Conservation (phyloP, 202 grass and related monocot genomes). For the Dendrocalamus latiflorus region DNA sequence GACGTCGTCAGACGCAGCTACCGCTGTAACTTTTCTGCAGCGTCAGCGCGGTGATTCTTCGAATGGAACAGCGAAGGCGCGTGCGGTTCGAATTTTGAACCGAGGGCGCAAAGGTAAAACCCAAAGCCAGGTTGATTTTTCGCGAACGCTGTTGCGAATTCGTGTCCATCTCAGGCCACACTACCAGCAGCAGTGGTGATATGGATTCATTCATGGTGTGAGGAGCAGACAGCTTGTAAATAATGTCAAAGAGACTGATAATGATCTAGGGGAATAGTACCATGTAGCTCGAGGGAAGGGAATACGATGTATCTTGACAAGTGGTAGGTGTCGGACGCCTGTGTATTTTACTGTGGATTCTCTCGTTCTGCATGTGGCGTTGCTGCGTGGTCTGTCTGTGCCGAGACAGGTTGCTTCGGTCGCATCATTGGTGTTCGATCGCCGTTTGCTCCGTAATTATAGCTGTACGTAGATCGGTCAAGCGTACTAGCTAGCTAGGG, state of each 20-base stretch:
- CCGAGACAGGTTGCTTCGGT: not conserved
- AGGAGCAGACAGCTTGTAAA: not conserved
- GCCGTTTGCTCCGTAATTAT: constrained; percentile 21
- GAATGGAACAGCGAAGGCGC: not conserved
- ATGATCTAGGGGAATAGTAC: not conserved
- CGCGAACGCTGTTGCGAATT: not conserved
- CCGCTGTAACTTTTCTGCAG: not conserved
- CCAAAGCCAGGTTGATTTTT: not conserved
- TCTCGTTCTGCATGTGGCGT: constrained; percentile 13
- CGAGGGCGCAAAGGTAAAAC: not conserved
- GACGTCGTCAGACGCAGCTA: not conserved
- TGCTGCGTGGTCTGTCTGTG: not conserved
- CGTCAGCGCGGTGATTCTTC: constrained; percentile 4
- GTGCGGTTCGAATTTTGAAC: constrained; percentile 36
- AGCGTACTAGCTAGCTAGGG: not conserved
- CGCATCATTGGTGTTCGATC: constrained; percentile 13
- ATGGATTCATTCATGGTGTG: not conserved
- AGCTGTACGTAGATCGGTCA: not conserved
- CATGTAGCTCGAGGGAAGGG: constrained; percentile 4
- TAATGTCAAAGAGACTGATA: not conserved
- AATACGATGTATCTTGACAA: constrained; percentile 28
- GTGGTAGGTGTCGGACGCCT: not conserved
- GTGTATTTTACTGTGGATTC: constrained; percentile 31
- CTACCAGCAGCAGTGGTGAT: not conserved
- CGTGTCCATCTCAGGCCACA: not conserved